phyloP scores from a whole-genome alignment of 2,329 filamentous ascomycete genomes.

The Arthrobotrys conoides region DNA sequence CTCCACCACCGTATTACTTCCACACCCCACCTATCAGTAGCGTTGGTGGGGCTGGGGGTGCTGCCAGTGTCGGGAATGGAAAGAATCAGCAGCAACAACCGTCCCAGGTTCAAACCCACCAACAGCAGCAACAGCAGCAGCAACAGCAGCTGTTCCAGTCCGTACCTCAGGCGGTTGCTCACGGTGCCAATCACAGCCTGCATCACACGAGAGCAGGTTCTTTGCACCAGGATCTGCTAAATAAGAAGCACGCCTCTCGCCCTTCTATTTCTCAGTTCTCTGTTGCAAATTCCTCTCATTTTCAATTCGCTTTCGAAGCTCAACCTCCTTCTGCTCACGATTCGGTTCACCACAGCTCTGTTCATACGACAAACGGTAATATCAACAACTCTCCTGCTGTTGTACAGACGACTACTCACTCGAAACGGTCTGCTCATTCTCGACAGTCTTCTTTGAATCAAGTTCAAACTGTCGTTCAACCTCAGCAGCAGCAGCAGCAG shows the following conservation, averaged over 20 bases:
- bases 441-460: slow-evolving; percentile 46
- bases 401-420: background rate
- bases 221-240: slow-evolving; percentile 35
- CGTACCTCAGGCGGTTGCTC: slow-evolving; percentile 22
- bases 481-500: slow-evolving; percentile 28
- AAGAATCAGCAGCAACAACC: slow-evolving; percentile 15
- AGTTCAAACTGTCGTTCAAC: slow-evolving; percentile 16
- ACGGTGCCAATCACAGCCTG: slow-evolving; percentile 47
- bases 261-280: slow-evolving; percentile 56
- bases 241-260: slow-evolving; percentile 54
- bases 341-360: slow-evolving; percentile 24
- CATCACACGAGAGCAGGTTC: slow-evolving; percentile 55
- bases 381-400: slow-evolving; percentile 29
- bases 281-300: slow-evolving; percentile 46
- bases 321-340: slow-evolving; percentile 47
- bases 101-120: slow-evolving; percentile 27
- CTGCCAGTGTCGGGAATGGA: slow-evolving; percentile 25
- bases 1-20: slow-evolving; percentile 55
- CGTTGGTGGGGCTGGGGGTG: slow-evolving; percentile 57
- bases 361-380: slow-evolving; percentile 24
- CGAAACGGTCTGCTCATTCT: slow-evolving; percentile 42
- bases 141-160: slow-evolving; percentile 45
- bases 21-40: slow-evolving; percentile 58
- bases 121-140: slow-evolving; percentile 25
- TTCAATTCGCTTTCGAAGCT: slow-evolving; percentile 59